phyloP scores from a whole-genome alignment of 352 stramenopile genomes.

The Thraustochytrium sp. region DNA sequence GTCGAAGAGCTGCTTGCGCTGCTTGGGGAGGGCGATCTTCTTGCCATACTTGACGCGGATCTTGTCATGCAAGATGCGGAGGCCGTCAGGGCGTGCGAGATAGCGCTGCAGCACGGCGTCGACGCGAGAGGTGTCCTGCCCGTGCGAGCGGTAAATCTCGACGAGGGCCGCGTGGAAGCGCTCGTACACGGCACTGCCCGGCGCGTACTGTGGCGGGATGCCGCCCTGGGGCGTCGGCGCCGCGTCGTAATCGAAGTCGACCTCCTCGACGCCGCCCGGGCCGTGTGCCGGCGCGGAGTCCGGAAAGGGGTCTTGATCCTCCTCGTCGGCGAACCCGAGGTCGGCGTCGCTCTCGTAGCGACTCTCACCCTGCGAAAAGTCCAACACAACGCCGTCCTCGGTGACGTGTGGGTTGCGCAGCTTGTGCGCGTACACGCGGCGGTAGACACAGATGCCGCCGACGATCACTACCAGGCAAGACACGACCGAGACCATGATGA shows the following conservation, averaged over 20 bases:
- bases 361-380: too few species aligned
- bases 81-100: background rate
- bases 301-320: too few species aligned
- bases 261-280: too few species aligned
- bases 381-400: too few species aligned
- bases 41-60: background rate
- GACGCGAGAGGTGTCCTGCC: background rate
- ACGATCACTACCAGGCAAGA: too few species aligned
- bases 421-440: background rate
- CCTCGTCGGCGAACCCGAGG: too few species aligned
- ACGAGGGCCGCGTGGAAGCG: background rate
- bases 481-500: background rate
- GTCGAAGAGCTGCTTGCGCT: too few species aligned
- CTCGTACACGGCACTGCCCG: background rate
- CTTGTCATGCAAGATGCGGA: background rate
- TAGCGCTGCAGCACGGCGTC: background rate
- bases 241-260: too few species aligned
- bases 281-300: too few species aligned
- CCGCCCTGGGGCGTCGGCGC: too few species aligned
- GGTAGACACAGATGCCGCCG: background rate
- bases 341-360: background rate
- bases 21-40: background rate
- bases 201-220: background rate
- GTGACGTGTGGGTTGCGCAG: too few species aligned
- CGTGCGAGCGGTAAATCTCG: background rate